A percentile compares a stretch with the other conserved stretches of the same genome.
Conservation (phyloP, 768 basidiomycete genomes). For the Pisolithus sp. region DNA sequence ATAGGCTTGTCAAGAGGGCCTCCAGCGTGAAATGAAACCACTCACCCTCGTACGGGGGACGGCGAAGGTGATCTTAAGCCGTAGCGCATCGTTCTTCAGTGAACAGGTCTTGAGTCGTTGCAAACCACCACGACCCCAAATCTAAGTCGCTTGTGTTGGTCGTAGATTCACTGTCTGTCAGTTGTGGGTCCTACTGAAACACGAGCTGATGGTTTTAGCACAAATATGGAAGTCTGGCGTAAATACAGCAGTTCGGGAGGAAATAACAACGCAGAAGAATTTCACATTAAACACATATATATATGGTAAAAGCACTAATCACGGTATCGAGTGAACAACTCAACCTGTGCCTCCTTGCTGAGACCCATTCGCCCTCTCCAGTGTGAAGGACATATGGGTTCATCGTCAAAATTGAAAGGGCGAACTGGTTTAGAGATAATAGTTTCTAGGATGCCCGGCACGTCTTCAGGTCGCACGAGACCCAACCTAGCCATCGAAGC, state of each 20-base stretch:
- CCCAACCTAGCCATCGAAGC: conserved; percentile 48
- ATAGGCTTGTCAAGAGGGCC: background rate
- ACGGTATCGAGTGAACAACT: conserved; percentile 21
- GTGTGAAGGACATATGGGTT: conserved; percentile 39
- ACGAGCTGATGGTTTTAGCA: too few species aligned
- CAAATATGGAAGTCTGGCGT: too few species aligned
- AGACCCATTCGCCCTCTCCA: conserved; percentile 75
- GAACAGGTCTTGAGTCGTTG: too few species aligned
- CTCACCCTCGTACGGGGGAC: conserved; percentile 39
- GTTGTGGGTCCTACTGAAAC: too few species aligned
- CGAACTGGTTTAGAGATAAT: conserved; percentile 28
- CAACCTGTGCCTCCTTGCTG: conserved; percentile 49
- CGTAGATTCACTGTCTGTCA: too few species aligned
- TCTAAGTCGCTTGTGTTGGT: too few species aligned
- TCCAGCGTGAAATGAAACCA: conserved; percentile 8
- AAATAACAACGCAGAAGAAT: too few species aligned
- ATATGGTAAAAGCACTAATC: background rate
- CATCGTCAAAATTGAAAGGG: conserved; percentile 23
- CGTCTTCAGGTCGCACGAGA: conserved; percentile 49
- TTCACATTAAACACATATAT: too few species aligned
- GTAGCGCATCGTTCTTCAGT: conserved; percentile 40
- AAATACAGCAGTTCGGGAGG: too few species aligned
- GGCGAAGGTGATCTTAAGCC: conserved; percentile 45
- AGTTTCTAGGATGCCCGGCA: conserved; percentile 45
- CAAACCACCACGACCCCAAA: too few species aligned